Percentiles rank a stretch among this genome's conserved stretches.
Conservation (phyloP, 1,284 basidiomycete genomes). For the Sphagnurus paluster region DNA sequence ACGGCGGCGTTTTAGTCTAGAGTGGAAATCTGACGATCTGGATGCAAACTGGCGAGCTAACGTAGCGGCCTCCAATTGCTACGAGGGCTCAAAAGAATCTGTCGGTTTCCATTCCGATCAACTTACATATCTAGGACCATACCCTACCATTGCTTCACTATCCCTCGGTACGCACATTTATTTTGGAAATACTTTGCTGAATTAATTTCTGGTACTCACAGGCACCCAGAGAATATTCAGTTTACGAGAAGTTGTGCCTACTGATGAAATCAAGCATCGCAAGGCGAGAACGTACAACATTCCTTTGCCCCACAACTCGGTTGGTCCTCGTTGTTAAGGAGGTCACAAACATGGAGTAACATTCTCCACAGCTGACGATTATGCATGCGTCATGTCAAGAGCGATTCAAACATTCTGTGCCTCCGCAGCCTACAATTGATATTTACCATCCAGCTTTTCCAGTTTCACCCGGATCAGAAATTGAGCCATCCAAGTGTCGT, state of each 20-base stretch:
- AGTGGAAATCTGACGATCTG: conserved; percentile 56
- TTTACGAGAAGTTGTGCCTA: conserved; percentile 72
- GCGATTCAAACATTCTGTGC: conserved; percentile 82
- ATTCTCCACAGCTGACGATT: conserved; percentile 63
- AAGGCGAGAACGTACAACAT: conserved; percentile 81
- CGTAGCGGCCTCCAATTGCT: conserved; percentile 90
- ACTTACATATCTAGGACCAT: conserved; percentile 83
- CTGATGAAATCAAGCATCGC: conserved; percentile 52
- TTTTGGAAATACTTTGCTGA: not conserved
- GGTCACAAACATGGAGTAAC: conserved; percentile 7
- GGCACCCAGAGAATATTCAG: conserved; percentile 77
- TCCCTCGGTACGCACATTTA: conserved; percentile 67
- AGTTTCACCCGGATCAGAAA: conserved; percentile 32
- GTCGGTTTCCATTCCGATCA: conserved; percentile 88
- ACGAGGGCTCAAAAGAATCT: conserved; percentile 80
- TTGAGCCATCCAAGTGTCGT: conserved; percentile 63
- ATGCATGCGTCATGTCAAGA: conserved; percentile 95
- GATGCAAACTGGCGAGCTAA: conserved; percentile 78
- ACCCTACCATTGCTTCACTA: conserved; percentile 89
- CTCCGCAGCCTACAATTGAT: conserved; percentile 76
- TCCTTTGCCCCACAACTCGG: conserved; percentile 81
- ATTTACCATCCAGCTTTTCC: conserved; percentile 69
- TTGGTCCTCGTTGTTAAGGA: conserved; percentile 34
- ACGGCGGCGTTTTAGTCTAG: conserved; percentile 64
- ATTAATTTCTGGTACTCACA: conserved; percentile 27